These are phyloP conservation scores for Lanmaoa rubissima DNA, from an alignment of 768 basidiomycete genomes.

Conservation along the genomic window DNA sequence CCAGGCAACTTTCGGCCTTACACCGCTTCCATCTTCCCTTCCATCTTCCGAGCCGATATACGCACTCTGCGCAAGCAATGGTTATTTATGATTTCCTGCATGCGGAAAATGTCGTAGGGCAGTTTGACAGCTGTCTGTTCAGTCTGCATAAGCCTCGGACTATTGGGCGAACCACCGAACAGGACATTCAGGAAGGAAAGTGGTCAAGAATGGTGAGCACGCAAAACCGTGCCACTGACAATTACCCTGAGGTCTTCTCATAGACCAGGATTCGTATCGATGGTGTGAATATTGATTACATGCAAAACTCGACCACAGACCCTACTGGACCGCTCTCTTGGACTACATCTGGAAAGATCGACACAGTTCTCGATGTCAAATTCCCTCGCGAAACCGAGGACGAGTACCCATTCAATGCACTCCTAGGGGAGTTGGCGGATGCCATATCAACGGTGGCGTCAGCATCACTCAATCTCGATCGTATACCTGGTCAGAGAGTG, in stretches of 20 bases:
- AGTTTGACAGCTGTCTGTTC: conserved; percentile 96
- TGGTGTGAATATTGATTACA: conserved; percentile 93
- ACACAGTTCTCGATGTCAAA: conserved; percentile 96
- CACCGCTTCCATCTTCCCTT: conserved; percentile 89
- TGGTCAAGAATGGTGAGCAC: conserved; percentile 83
- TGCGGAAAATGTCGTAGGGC: conserved; percentile 94
- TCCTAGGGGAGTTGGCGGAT: conserved; percentile 88
- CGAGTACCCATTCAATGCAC: conserved; percentile 68
- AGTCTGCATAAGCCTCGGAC: conserved; percentile 96
- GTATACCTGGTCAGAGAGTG: conserved; percentile 84
- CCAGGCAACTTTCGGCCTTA: conserved; percentile 90
- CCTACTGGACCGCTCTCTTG: conserved; percentile 88
- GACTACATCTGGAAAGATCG: conserved; percentile 96
- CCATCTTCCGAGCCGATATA: conserved; percentile 92
- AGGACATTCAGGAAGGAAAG: conserved; percentile 76
- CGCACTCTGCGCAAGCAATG: conserved; percentile 84
- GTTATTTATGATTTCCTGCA: conserved; percentile 88
- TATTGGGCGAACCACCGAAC: conserved; percentile 86
- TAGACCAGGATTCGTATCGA: conserved; percentile 96
- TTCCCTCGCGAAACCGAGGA: conserved; percentile 84
- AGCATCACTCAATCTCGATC: conserved; percentile 46
- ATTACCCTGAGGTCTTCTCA: background rate
- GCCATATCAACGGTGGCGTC: conserved; percentile 69
- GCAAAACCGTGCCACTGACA: background rate
- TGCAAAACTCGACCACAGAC: conserved; percentile 77